Conservation (phyloP, 345 rosid genomes). For the Noccaea caerulescens region DNA sequence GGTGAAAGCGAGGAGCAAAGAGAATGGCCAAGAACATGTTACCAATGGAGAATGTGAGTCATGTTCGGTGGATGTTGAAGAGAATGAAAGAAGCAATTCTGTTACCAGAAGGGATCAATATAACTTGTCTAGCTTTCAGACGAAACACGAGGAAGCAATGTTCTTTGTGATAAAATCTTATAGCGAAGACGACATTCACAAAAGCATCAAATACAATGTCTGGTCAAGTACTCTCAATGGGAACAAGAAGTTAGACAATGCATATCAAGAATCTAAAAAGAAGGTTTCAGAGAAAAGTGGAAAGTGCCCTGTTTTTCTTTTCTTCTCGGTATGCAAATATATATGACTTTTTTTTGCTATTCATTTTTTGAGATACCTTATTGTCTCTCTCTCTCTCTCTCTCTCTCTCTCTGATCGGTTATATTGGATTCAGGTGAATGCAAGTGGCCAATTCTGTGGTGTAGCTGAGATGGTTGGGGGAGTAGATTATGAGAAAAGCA, state of each 20-base stretch:
- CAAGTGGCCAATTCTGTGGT: conserved; percentile 79
- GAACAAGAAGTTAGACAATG: conserved; percentile 61
- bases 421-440: conserved; percentile 58
- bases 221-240: conserved; percentile 77
- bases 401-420: conserved; percentile 13
- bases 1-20: conserved; percentile 45
- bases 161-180: conserved; percentile 74
- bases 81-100: conserved; percentile 47
- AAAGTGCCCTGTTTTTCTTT: conserved; percentile 62
- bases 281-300: conserved; percentile 47
- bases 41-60: conserved; percentile 47
- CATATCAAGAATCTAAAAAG: conserved; percentile 55
- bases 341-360: background rate
- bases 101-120: conserved; percentile 53
- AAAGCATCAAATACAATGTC: conserved; percentile 71
- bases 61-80: conserved; percentile 44
- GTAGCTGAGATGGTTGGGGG: conserved; percentile 71
- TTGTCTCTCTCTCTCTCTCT: background rate
- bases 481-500: conserved; percentile 60
- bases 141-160: conserved; percentile 52
- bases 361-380: background rate
- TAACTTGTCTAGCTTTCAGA: conserved; percentile 56
- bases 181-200: conserved; percentile 71
- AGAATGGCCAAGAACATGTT: conserved; percentile 36
- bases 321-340: conserved; percentile 58